Base-by-base conservation (phyloP, 495 filamentous ascomycete species). In the Neurospora sp. region DNA sequence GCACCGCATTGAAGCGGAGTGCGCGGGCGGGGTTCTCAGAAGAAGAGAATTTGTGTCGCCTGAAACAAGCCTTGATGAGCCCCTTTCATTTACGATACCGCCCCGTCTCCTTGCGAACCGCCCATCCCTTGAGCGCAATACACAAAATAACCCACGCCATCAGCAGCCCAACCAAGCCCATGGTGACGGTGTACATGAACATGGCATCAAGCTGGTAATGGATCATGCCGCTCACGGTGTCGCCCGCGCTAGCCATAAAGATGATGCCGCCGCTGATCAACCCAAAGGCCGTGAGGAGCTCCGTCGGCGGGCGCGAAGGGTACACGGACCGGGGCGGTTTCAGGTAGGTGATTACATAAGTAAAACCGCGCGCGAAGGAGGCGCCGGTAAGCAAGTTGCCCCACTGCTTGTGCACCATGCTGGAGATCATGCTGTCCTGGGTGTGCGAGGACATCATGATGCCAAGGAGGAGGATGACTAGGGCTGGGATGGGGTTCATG, bases 371-470 rank as follows among this genome's bases (percentile, higher is more conserved):
- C 31, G 94, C 90, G 71, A 96, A 82, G 3, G 94, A 90, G 73
- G 92, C 94, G 11, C 90, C 94, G 71, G 93, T 89, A 73, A 99
- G 86, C 76, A 98, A 87, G 75, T 89, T 90, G 62, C 95, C 96
- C 96, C 95, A 98, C 79, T 97, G 92, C 82, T 91, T 91, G 84
- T 99, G 96, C 66, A 99, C 87, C 93, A 94, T 97, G 73, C 91
- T 93, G 19, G 93, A 95, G 24, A 94, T 84, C 90, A 92, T 92
- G 71, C 89, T 93, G 11, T 83, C 78, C 80, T 99, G 96, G 73
- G 94, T 93, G 81, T 99, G 96, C 19, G 91, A 92, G 76, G 91
- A 90, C 94, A 99, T 99, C 93, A 97, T 94, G 79, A 94, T 86
- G 40, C 96, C 96, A 2, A 97, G 83, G 3, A 97, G 85, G 48